Evolutionary conservation across 371 early-diverging fungal species (phyloP).

Genomic region (Mycotypha africana): DNA sequence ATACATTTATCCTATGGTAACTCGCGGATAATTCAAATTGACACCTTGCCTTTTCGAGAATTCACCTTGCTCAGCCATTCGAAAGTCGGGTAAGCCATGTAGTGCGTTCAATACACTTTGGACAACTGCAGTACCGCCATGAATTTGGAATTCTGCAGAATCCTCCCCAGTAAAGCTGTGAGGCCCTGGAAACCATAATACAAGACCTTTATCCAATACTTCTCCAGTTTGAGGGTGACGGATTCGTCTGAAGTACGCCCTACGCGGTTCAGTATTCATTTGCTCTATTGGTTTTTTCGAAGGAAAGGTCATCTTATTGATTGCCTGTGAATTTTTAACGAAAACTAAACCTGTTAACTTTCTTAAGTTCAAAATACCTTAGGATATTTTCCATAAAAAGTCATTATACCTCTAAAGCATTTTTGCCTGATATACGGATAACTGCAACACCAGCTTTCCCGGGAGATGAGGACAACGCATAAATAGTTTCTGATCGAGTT

Average conservation of each 20-base stretch:
- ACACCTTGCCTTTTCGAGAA: slow-evolving; percentile 56
- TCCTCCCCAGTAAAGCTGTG: slow-evolving; percentile 80
- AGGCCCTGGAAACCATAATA: slow-evolving; percentile 69
- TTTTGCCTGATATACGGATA: slow-evolving; percentile 69
- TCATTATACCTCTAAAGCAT: slow-evolving; percentile 41
- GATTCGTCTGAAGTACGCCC: slow-evolving; percentile 47
- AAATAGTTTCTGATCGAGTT: slow-evolving; percentile 50
- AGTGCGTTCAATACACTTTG: slow-evolving; percentile 56
- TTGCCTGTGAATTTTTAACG: slow-evolving; percentile 8
- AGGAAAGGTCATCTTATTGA: slow-evolving; percentile 11
- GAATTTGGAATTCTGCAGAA: slow-evolving; percentile 73
- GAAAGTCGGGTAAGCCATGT: slow-evolving; percentile 33
- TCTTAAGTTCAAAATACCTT: no score
- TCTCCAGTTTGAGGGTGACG: slow-evolving; percentile 43
- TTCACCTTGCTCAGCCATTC: slow-evolving; percentile 78
- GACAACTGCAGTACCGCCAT: slow-evolving; percentile 75
- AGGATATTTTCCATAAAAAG: no score
- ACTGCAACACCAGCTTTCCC: slow-evolving; percentile 80
- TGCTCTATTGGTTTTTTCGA: slow-evolving; percentile 12
- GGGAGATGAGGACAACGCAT: slow-evolving; percentile 69
- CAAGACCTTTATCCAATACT: slow-evolving; percentile 56
- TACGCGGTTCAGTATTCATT: no score
- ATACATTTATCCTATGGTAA: no score
- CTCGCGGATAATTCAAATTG: neutral
- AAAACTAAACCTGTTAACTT: no score